Percentiles rank a stretch among this genome's conserved stretches.
These are phyloP conservation scores for Colletotrichum sp. DNA, from an alignment of 2,329 filamentous ascomycete species.

Conservation along the genomic window DNA sequence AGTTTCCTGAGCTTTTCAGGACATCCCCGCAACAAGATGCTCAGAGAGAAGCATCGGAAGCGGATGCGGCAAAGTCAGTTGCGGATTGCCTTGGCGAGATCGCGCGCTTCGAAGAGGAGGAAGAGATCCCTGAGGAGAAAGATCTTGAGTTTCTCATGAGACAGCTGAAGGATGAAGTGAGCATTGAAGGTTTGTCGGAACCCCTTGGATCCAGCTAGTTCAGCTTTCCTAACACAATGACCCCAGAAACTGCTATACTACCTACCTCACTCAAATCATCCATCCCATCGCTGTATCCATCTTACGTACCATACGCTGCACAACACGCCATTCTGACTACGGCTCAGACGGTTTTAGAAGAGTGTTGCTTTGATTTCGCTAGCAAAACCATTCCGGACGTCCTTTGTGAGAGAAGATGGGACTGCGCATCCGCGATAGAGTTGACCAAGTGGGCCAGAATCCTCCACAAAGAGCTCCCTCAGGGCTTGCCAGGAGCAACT, in stretches of 20 bases:
- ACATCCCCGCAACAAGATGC: constrained; percentile 28
- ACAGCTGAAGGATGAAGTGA: background rate
- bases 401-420: constrained; percentile 31
- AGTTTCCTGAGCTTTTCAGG: constrained; percentile 37
- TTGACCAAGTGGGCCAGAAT: constrained; percentile 37
- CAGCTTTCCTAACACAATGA: background rate
- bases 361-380: constrained; percentile 43
- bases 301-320: constrained; percentile 36
- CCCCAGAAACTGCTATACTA: background rate
- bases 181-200: background rate
- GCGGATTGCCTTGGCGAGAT: constrained; percentile 32
- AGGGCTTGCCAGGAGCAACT: constrained; percentile 18
- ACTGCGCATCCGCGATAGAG: constrained; percentile 39
- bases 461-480: constrained; percentile 25
- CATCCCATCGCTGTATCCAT: constrained; percentile 32
- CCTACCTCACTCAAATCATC: background rate
- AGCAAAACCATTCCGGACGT: constrained; percentile 33
- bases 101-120: background rate
- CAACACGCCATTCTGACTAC: constrained; percentile 41
- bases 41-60: constrained; percentile 33
- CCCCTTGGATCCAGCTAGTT: background rate
- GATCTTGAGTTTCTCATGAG: rapidly evolving
- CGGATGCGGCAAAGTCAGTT: constrained; percentile 29
- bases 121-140: background rate
- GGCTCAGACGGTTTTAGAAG: constrained; percentile 39